Base-by-base conservation (phyloP, 2,329 filamentous ascomycete species). In the Cryphonectria carpinicola region DNA sequence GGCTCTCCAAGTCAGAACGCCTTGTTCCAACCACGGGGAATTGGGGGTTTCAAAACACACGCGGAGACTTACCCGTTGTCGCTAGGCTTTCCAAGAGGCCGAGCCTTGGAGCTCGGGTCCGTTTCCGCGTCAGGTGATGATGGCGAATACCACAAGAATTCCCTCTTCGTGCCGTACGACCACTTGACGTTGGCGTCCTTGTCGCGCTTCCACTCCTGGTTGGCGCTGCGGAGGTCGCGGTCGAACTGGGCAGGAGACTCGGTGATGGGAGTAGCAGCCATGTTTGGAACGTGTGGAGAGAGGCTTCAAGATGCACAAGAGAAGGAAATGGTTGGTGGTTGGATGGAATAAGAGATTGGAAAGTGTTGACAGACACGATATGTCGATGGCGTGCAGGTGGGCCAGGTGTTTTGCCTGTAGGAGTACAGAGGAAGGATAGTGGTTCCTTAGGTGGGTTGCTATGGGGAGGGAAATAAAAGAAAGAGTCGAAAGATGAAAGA, bases 131-230 rank as follows among this genome's bases (percentile, higher is more conserved):
- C 66, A 25, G 54, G 28, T 49, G 63, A 25, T 28, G 41, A 46
- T 22, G 46, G n/a, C 19, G 46, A 25, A 37, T 22, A 60, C 69
- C 69, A 69, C 3, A 66, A 46, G 11, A 56, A 28, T 10, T 66
- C 41, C 5, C 54, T 46, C 6, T 69, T 71, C 41, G 73, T 70
- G 68, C 83, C 83, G 19, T 79, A 76, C 11, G 79, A 77, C 84
- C 84, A 85, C 76, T 85, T 85, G 69, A 76, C 74, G 28, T 72
- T 74, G 5, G 79, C 79, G 74, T 84, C 81, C 77, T 84, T 84
- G 76, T 73, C 74, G 68, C 83, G 81, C 78, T 84, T 84, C 74
- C 78, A 80, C 75, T 83, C 82, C 71, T 80, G 80, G 71, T 79
- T 77, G 66, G 78, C 79, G 76, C 82, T 81, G 77, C 84, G 83